These are phyloP conservation scores for Lonicera japonica DNA, from an alignment of 129 eudicot genomes.

Conservation along the genomic window DNA sequence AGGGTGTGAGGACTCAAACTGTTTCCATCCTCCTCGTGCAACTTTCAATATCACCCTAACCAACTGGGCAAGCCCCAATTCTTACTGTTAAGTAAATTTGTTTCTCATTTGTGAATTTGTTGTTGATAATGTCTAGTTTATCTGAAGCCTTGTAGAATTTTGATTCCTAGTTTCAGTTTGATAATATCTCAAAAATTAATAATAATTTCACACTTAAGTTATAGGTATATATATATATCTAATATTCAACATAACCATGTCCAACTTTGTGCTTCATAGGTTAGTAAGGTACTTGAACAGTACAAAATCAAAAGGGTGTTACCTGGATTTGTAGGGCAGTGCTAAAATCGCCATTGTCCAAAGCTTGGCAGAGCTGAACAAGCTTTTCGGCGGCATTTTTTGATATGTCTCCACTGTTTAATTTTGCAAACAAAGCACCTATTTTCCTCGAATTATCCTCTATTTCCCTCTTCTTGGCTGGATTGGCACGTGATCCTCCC, in stretches of 20 bases:
- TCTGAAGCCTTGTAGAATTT: too few relatives aligned
- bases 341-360: slow-evolving; percentile 75
- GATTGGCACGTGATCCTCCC: slow-evolving; percentile 72
- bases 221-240: background rate
- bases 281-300: too few relatives aligned
- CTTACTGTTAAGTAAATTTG: too few relatives aligned
- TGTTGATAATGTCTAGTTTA: too few relatives aligned
- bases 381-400: slow-evolving; percentile 87
- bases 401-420: slow-evolving; percentile 75
- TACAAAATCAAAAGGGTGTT: background rate
- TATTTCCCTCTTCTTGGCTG: slow-evolving; percentile 79
- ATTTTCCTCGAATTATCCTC: slow-evolving; percentile 95
- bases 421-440: slow-evolving; percentile 77
- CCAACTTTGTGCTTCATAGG: background rate
- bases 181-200: too few relatives aligned
- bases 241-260: background rate
- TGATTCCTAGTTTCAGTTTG: too few relatives aligned
- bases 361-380: slow-evolving; percentile 81
- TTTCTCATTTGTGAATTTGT: too few relatives aligned
- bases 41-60: too few relatives aligned
- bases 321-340: slow-evolving; percentile 92
- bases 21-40: too few relatives aligned
- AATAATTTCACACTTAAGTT: too few relatives aligned
- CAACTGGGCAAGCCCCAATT: too few relatives aligned
- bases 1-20: too few relatives aligned